Base-by-base conservation (phyloP, 768 basidiomycete genomes). In the Tulasnella sp. region DNA sequence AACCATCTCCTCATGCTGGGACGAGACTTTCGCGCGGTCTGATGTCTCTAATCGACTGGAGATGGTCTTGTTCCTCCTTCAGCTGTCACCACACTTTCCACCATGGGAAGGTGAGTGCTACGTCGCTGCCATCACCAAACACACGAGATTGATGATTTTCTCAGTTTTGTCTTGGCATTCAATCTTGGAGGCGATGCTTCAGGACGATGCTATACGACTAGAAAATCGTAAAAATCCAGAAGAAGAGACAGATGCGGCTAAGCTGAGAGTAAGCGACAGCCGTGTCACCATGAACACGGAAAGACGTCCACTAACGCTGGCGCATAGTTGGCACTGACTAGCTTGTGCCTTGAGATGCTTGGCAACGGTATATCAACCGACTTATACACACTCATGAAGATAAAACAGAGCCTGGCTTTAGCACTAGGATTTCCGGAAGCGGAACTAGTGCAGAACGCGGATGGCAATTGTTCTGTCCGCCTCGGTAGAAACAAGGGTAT, bases 81-180 rank as follows among this genome's bases (percentile, higher is more conserved):
- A 84, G 65, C 75, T 89, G 27, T 80, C 75, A n/a, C 74, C 84
- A 0, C 78, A 85, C 70, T 84, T 87, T 69, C 77, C 84, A 17
- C 68, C 64, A 13, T 88, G 86, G 86, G 74, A 74, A 77, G 75
- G 86, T 85, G 64, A 53, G 69, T 56, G 4, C n/a, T 56, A 29
- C 21, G 17, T 42, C 23, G 13, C 34, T 38, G 24, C 19, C 13
- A 26, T 51, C n/a, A 15, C 9, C 23, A 56, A 47, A 23, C 13
- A 59, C 11, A 5, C 10, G n/a, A 17, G 19, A 9, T 34, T 56
- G 19, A 62, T 8, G 27, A 2, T 19, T 19, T 1, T 58, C 17
- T 34, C 15, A 87, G 85, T 86, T 34, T 68, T 88, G 11, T 78
- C 80, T 0, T 88, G 85, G 85, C 74, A 78, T 27, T 73, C 73